Percentiles rank a stretch among this genome's conserved stretches.
phyloP scores from a whole-genome alignment of 441 rosid species.

The Kokia cookei region DNA sequence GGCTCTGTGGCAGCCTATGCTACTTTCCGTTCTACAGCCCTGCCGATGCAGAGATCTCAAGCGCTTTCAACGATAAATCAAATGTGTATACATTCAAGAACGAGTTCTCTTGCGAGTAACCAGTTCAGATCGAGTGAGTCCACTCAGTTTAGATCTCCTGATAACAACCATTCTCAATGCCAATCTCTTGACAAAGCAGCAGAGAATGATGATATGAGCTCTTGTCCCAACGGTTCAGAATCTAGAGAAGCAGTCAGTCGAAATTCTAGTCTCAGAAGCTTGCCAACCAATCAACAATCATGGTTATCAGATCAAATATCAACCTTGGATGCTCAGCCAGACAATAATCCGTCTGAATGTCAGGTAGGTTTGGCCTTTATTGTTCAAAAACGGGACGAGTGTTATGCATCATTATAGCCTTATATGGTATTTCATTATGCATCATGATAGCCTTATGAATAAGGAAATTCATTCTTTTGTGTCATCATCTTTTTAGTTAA shows the following conservation, averaged over 20 bases:
- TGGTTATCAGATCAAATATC: constrained; percentile 53
- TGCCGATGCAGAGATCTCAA: constrained; percentile 40
- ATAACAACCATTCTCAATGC: constrained; percentile 33
- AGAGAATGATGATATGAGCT: constrained; percentile 26
- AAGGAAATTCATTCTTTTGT: background rate
- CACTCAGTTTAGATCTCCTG: constrained; percentile 19
- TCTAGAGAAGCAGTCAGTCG: constrained; percentile 27
- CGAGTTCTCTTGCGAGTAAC: constrained; percentile 24
- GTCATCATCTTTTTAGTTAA: background rate
- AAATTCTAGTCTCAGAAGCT: constrained; percentile 42
- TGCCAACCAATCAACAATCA: constrained; percentile 36
- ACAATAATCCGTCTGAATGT: constrained; percentile 32
- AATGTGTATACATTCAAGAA: constrained; percentile 19
- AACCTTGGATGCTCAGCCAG: constrained; percentile 41
- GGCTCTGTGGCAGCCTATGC: constrained; percentile 25
- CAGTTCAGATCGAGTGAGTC: constrained; percentile 22
- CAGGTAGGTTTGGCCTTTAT: constrained; percentile 32
- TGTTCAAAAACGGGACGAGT: background rate
- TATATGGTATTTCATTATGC: background rate
- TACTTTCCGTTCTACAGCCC: constrained; percentile 30
- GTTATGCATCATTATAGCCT: background rate
- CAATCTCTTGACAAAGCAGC: constrained; percentile 41
- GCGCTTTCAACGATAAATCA: constrained; percentile 40
- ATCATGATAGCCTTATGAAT: background rate
- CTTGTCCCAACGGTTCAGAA: constrained; percentile 31